These are phyloP conservation scores for Blakeslea trispora DNA, from an alignment of 371 early-diverging fungal genomes.

Conservation along the genomic window DNA sequence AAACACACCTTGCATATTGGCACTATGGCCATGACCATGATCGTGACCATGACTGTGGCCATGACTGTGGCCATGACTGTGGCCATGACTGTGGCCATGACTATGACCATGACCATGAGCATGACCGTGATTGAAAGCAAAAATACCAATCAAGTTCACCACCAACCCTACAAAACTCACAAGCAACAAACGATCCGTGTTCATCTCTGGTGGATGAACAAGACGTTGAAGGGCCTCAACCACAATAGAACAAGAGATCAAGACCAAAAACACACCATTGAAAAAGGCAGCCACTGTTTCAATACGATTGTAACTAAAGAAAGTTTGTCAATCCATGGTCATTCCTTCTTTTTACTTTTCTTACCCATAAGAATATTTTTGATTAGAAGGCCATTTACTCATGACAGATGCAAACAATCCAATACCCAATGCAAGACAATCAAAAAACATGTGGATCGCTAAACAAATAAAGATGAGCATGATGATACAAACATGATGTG, in stretches of 20 bases:
- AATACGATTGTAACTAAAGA: slow-evolving; percentile 78
- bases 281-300: slow-evolving; percentile 93
- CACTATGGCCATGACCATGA: slow-evolving; percentile 44
- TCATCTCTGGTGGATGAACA: slow-evolving; percentile 84
- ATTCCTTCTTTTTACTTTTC: not conserved
- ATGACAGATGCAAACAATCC: slow-evolving; percentile 88
- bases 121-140: slow-evolving; percentile 89
- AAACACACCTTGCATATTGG: slow-evolving; percentile 91
- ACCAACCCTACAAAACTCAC: slow-evolving; percentile 90
- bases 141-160: slow-evolving; percentile 92
- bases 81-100: no score
- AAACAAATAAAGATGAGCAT: not conserved
- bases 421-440: slow-evolving; percentile 88
- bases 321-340: slow-evolving; percentile 1
- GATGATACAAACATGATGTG: not conserved
- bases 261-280: slow-evolving; percentile 86
- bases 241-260: slow-evolving; percentile 87
- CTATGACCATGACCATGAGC: no score
- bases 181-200: slow-evolving; percentile 78
- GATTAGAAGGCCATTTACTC: slow-evolving; percentile 87
- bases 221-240: slow-evolving; percentile 90
- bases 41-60: slow-evolving; percentile 30
- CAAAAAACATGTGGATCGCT: slow-evolving; percentile 98
- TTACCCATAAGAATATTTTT: slow-evolving; percentile 78
- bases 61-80: slow-evolving; percentile 70